Base-by-base conservation (phyloP, 2,329 filamentous ascomycete genomes). In the Curvularia sp. region DNA sequence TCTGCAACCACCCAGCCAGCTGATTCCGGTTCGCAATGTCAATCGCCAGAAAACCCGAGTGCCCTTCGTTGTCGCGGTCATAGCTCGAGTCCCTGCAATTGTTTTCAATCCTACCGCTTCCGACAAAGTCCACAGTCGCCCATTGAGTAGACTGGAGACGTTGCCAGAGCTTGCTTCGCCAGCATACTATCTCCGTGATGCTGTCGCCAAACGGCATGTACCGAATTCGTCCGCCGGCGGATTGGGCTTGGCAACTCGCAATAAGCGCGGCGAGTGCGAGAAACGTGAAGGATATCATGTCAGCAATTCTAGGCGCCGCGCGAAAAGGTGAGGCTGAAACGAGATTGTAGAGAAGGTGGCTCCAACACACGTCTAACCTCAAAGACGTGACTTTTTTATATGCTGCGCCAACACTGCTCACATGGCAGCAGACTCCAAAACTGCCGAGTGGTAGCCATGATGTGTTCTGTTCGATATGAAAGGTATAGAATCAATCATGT, bases 171-270 rank as follows among this genome's bases (percentile, higher is more conserved):
- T 78, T 73, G 18, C 77, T 65, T 12, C 78, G 76, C 78, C 79
- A 81, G 72, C 79, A 81, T 49, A 78, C 69, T 62, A 78, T 79
- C 56, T 81, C 77, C 1, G 78, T 81, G 64, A 81, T 80, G 47
- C 74, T 77, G 69, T 81, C 78, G 43, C 79, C 79, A 46, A 81
- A 80, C 9, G 79, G 79, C 79, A 81, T 80, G 58, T 72, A 73
- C 20, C 70, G 68, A 28, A 74, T 57, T 8, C 62, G 62, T 8
- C 56, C 33, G 41, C 69, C 67, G 9, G 47, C 15, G 24, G 56
- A 39, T 47, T 71, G 68, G 7, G 68, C 67, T 5, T 5, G 56
- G 31, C 5, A 61, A 30, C 0, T 47, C 10, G 61, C 51, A 30
- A 53, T 38, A 8, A 71, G 42, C 1, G 50, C 26, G 4, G 61